Evolutionary conservation across 805 yeast genomes (phyloP).

Genomic region (Saccharomyces eubayanus): DNA sequence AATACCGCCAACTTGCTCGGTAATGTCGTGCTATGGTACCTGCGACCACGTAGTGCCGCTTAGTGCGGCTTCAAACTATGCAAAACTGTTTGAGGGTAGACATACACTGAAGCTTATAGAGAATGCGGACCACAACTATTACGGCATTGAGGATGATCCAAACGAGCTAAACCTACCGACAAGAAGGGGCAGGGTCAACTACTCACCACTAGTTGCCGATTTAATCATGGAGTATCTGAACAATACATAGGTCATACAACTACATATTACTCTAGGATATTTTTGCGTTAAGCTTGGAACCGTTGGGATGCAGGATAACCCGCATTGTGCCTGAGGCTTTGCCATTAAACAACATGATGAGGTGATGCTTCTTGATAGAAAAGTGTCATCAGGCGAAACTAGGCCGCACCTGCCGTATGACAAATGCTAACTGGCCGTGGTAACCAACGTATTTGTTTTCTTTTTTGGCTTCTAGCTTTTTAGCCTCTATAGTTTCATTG

Average conservation of each 20-base stretch:
- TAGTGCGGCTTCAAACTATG: constrained; percentile 51
- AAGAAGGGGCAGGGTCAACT: constrained; percentile 45
- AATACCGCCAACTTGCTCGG: constrained; percentile 41
- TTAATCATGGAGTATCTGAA: constrained; percentile 29
- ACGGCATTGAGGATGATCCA: constrained; percentile 39
- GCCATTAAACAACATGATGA: neutral
- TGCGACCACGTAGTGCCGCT: constrained; percentile 59
- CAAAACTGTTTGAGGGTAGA: constrained; percentile 47
- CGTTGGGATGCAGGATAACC: neutral
- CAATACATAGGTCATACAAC: neutral
- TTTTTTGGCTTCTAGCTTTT: neutral
- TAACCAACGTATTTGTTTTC: neutral
- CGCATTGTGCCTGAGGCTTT: neutral
- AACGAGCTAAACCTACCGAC: constrained; percentile 37
- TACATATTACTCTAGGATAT: neutral
- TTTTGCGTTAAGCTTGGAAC: neutral
- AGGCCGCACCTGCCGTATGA: no score
- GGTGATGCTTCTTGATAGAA: neutral
- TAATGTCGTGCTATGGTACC: constrained; percentile 64
- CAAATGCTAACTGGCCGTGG: neutral
- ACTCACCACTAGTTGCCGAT: constrained; percentile 45
- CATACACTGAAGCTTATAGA: constrained; percentile 51
- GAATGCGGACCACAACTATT: constrained; percentile 76
- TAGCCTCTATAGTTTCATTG: neutral
- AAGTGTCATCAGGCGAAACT: neutral